Base-by-base conservation (phyloP, 306 rosid species). In the Heteromeles arbutifolia region DNA sequence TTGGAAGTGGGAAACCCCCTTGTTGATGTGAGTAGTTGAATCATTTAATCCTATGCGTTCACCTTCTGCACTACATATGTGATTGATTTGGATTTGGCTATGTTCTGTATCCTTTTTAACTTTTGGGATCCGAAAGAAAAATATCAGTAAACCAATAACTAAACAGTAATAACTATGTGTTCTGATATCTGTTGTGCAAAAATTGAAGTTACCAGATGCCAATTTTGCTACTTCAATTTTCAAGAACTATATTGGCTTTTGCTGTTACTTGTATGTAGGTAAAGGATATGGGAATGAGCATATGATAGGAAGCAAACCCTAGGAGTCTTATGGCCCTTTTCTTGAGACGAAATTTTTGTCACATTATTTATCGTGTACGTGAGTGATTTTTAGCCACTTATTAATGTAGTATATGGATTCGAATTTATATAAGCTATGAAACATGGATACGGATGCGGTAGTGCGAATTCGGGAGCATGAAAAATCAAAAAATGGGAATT, bases 141-240 rank as follows among this genome's bases (percentile, higher is more conserved):
- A 39, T 9, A 39, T 3, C 0, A 39, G 12, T 39, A 9, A 1
- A 37, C 3, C 2, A 37, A 37, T 37, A 37, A 37, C 0, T 37
- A 37, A 0, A 7, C 3, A 9, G 0, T 39, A 39, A 8, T 2
- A 11, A 9, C 0, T 39, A 37, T 8, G 43, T 8, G 3, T 8
- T 39, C 0, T 39, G 43, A 39, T 8, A 39, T 9, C 3, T 0
- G 12, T 39, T 39, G 12, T 3, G 1, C 0, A 0, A 39, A 39
- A 39, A 9, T 39, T 39, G 1, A 9, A 9, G 44, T 9, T 39
- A 9, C 3, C 12, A 15, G 31, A 58, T 58, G 31, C 17, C 11
- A 58, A 24, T 26, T 58, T 58, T 24, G 31, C 29, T 0, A 4
- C 15, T 58, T 15, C n/a, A 13, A 28, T 2, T 62, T 14, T 13